phyloP scores from a whole-genome alignment of 2,329 filamentous ascomycete genomes.

The Aspergillus neotritici region DNA sequence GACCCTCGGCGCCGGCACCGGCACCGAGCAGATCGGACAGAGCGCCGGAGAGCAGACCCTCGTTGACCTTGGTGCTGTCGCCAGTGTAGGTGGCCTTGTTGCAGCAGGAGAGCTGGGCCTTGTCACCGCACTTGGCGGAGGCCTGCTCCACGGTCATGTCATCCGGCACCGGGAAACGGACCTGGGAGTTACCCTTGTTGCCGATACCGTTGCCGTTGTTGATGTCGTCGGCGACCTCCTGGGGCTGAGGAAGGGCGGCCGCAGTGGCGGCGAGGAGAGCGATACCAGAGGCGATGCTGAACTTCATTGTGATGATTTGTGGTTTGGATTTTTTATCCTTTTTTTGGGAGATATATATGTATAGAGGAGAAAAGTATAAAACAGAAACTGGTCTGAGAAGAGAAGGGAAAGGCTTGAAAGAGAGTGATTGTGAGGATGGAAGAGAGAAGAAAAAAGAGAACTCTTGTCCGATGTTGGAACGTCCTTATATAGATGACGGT shows the following conservation, averaged over 20 bases:
- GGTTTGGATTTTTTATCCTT: slow-evolving; percentile 18
- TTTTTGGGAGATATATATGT: too few species aligned
- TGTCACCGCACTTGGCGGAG: slow-evolving; percentile 35
- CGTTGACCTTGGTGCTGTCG: slow-evolving; percentile 29
- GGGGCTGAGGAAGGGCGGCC: slow-evolving; percentile 23
- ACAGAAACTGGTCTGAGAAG: slow-evolving; percentile 7
- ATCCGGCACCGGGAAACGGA: slow-evolving; percentile 30
- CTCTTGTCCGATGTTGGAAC: slow-evolving; percentile 14
- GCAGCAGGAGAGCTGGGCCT: slow-evolving; percentile 36
- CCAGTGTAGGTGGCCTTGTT: slow-evolving; percentile 35
- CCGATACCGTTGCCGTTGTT: slow-evolving; percentile 20
- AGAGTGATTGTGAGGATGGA: slow-evolving; percentile 30
- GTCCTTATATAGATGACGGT: slow-evolving; percentile 30
- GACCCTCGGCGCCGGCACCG: slow-evolving; percentile 29
- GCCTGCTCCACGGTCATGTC: slow-evolving; percentile 34
- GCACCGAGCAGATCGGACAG: slow-evolving; percentile 32
- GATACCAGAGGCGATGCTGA: slow-evolving; percentile 29
- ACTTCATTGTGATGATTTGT: slow-evolving; percentile 36
- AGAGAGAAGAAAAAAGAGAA: slow-evolving; percentile 7
- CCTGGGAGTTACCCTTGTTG: slow-evolving; percentile 31
- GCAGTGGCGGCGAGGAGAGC: slow-evolving; percentile 32
- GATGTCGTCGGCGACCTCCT: slow-evolving; percentile 14
- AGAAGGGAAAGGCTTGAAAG: slow-evolving; percentile 21
- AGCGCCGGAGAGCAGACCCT: slow-evolving; percentile 29
- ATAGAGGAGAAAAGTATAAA: slow-evolving; percentile 19